These are phyloP conservation scores for Umbelopsis isabellina DNA, from an alignment of 192 early-diverging fungal genomes.

Conservation along the genomic window DNA sequence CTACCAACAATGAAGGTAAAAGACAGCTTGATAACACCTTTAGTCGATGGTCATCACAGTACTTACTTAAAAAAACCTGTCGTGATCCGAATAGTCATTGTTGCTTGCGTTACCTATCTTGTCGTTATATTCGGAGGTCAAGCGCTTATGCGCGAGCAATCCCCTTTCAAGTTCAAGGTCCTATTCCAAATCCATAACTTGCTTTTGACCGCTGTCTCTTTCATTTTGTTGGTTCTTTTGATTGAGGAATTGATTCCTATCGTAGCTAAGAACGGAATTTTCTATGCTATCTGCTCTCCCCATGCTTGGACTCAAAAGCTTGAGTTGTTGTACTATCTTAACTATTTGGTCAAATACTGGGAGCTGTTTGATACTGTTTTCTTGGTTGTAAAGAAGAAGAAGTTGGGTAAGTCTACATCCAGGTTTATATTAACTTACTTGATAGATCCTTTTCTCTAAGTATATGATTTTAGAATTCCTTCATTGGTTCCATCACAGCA, in stretches of 20 bases:
- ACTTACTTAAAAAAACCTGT: not conserved
- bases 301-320: constrained; percentile 77
- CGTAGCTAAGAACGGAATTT: constrained; percentile 66
- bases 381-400: constrained; percentile 83
- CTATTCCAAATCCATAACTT: constrained; percentile 85
- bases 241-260: constrained; percentile 79
- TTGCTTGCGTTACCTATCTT: constrained; percentile 65
- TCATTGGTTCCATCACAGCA: constrained; percentile 91
- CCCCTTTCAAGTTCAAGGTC: constrained; percentile 69
- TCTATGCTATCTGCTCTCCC: constrained; percentile 69
- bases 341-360: constrained; percentile 92
- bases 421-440: not conserved
- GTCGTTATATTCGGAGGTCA: constrained; percentile 82
- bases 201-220: constrained; percentile 70
- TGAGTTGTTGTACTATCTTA: constrained; percentile 87
- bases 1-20: constrained; percentile 53
- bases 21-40: not conserved
- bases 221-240: constrained; percentile 69
- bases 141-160: constrained; percentile 65
- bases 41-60: not conserved
- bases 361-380: constrained; percentile 90
- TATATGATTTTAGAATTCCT: constrained; percentile 67
- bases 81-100: constrained; percentile 38
- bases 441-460: not conserved
- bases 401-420: constrained; percentile 55